Evolutionary conservation across 129 eudicot species (phyloP), one percentile per base, ranked within the genome.

Genomic region (Artemisia tridentata): DNA sequence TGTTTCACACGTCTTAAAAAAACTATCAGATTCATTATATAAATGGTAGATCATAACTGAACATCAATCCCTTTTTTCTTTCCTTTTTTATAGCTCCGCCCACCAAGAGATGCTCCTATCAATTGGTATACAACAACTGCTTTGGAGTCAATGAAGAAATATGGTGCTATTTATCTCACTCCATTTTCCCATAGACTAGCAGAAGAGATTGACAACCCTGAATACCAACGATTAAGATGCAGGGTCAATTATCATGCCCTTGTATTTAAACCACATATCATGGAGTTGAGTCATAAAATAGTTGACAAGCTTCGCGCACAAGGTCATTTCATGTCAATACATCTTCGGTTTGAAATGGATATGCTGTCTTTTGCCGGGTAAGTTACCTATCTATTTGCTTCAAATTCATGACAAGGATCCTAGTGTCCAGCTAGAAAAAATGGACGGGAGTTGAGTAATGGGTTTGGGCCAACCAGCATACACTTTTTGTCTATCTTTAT

Each of bases 291-390:
- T 71, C 80, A 90, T 67, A 72, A 87, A 56, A 90, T 95, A 74
- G 99, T 95, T 18, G 69, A 82, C 23, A 88, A 67, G 55, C 89
- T 87, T 45, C 96, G 89, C 12, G 72, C 90, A 38, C 88, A 95
- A 79, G 96, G 98, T 61, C 97, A 88, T 78, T 95, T 95, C 88
- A 90, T 95, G 97, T 80, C 99, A 2, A 87, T 95, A 69, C 97
- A 95, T 84, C 99, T 95, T 75, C 96, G 99, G 29, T 95, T 93
- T 73, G 97, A 95, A 84, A 87, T 90, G 97, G 97, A 95, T 80
- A 95, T 95, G 99, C 75, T 95, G 65, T 80, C 99, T 65, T 93
- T 95, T 81, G 97, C 99, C 69, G 97, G 99, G 97, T 95, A 77
- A 82, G 91, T 75, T 53, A 41, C 73, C 47, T 60, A 27, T 69